Evolutionary conservation across 768 basidiomycete species (phyloP).

Genomic region (Hebeloma cylindrosporum): DNA sequence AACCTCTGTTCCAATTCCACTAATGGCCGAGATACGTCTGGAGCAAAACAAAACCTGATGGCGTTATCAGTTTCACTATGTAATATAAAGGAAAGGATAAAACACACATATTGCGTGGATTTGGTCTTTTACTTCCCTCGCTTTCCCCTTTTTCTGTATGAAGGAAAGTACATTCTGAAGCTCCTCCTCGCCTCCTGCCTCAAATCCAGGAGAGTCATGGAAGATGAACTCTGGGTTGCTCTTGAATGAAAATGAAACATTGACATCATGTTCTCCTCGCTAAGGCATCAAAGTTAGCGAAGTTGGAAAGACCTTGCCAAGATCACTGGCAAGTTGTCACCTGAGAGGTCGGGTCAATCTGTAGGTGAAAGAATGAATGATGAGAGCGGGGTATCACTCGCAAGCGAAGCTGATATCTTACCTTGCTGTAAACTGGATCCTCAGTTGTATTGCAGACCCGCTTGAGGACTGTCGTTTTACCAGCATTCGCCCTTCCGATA

Average conservation of each 20-base stretch:
- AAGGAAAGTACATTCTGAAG: conserved; percentile 31
- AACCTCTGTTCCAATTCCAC: conserved; percentile 28
- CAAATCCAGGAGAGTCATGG: conserved; percentile 43
- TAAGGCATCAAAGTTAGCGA: conserved; percentile 9
- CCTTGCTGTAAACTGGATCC: conserved; percentile 27
- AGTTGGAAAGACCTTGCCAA: neutral
- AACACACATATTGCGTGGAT: conserved; percentile 40
- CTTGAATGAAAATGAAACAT: conserved; percentile 28
- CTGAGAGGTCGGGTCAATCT: conserved; percentile 16
- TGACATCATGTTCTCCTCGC: conserved; percentile 37
- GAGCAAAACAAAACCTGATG: conserved; percentile 41
- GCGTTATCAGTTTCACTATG: neutral
- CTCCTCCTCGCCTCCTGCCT: conserved; percentile 32
- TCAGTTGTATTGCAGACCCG: conserved; percentile 36
- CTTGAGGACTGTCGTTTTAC: conserved; percentile 41
- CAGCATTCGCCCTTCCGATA: conserved; percentile 41
- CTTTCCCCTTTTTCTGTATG: conserved; percentile 24
- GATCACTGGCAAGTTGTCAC: conserved; percentile 2
- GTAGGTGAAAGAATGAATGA: neutral
- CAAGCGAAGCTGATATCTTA: conserved; percentile 21
- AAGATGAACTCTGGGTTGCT: conserved; percentile 37
- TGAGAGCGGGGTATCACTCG: neutral
- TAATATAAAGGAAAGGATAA: neutral
- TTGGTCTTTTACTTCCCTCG: conserved; percentile 20
- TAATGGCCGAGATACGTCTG: conserved; percentile 26